Percentiles rank a stretch among this genome's conserved stretches.
Evolutionary conservation across 805 yeast species (phyloP).

Genomic region (Wickerhamomyces sydowiorum): DNA sequence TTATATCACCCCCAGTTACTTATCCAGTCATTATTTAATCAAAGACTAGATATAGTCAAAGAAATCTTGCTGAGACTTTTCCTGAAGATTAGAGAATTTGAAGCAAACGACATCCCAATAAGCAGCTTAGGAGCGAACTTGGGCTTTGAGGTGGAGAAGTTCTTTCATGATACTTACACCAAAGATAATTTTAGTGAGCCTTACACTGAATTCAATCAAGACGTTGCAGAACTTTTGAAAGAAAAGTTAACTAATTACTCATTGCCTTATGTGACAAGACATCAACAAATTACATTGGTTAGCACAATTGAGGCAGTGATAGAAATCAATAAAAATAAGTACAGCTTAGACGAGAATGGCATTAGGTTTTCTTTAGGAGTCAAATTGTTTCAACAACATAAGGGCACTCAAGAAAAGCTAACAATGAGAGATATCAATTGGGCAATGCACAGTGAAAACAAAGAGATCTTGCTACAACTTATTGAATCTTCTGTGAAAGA

Average conservation of each 20-base stretch:
- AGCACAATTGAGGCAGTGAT: conserved; percentile 62
- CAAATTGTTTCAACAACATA: conserved; percentile 55
- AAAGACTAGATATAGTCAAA: conserved; percentile 49
- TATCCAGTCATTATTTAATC: conserved; percentile 66
- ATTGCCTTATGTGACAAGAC: conserved; percentile 79
- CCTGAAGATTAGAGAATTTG: conserved; percentile 47
- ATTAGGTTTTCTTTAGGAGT: conserved; percentile 65
- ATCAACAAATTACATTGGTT: conserved; percentile 80
- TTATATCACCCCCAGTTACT: conserved; percentile 86
- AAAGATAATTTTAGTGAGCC: conserved; percentile 27
- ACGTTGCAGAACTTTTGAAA: conserved; percentile 41
- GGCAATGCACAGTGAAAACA: conserved; percentile 82
- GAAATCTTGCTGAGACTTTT: conserved; percentile 51
- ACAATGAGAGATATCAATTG: conserved; percentile 79
- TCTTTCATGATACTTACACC: conserved; percentile 13
- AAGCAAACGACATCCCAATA: conserved; percentile 27
- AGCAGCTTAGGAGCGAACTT: conserved; percentile 23
- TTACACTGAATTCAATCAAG: conserved; percentile 33
- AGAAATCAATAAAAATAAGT: conserved; percentile 40
- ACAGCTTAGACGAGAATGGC: conserved; percentile 46
- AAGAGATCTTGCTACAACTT: conserved; percentile 53
- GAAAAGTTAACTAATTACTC: conserved; percentile 60
- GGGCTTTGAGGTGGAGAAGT: conserved; percentile 23
- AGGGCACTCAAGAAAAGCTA: conserved; percentile 43
- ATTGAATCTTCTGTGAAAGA: conserved; percentile 38